These are phyloP conservation scores for Rubus idaeus DNA, from an alignment of 306 rosid genomes.

Conservation along the genomic window DNA sequence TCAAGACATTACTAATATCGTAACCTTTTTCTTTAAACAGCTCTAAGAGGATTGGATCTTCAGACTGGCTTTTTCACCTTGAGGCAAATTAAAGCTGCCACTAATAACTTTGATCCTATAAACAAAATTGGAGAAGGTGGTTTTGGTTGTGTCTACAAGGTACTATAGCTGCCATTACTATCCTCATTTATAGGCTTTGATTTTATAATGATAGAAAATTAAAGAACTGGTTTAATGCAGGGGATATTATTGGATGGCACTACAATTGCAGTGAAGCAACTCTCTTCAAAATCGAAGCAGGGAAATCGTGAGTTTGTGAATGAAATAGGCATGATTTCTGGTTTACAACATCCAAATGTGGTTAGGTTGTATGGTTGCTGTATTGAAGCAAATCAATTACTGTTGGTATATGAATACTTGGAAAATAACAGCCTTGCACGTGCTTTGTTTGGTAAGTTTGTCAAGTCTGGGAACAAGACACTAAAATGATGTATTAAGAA, in stretches of 20 bases:
- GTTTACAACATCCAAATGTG: slow-evolving; percentile 63
- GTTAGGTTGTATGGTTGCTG: slow-evolving; percentile 64
- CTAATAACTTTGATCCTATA: slow-evolving; percentile 46
- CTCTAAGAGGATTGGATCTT: slow-evolving; percentile 16
- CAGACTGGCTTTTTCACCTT: slow-evolving; percentile 18
- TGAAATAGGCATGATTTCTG: slow-evolving; percentile 63
- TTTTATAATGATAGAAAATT: neutral
- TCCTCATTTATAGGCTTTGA: neutral
- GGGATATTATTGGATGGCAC: slow-evolving; percentile 55
- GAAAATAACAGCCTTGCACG: slow-evolving; percentile 55
- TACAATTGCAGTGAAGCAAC: slow-evolving; percentile 57
- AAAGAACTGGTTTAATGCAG: slow-evolving; percentile 18
- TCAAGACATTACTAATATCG: neutral
- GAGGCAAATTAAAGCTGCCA: slow-evolving; percentile 38
- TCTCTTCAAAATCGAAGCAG: slow-evolving; percentile 55
- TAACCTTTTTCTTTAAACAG: neutral
- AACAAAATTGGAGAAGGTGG: slow-evolving; percentile 75
- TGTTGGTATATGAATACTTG: slow-evolving; percentile 63
- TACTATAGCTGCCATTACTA: slow-evolving; percentile 2
- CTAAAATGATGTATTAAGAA: neutral
- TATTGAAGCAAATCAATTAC: slow-evolving; percentile 48
- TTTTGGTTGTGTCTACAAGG: slow-evolving; percentile 75
- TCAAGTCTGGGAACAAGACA: neutral
- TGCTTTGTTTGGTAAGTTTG: slow-evolving; percentile 56
- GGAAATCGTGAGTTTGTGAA: slow-evolving; percentile 63